A percentile compares a stretch with the other conserved stretches of the same genome.
Evolutionary conservation across 345 rosid species (phyloP).

Genomic region (Cardamine occulta): DNA sequence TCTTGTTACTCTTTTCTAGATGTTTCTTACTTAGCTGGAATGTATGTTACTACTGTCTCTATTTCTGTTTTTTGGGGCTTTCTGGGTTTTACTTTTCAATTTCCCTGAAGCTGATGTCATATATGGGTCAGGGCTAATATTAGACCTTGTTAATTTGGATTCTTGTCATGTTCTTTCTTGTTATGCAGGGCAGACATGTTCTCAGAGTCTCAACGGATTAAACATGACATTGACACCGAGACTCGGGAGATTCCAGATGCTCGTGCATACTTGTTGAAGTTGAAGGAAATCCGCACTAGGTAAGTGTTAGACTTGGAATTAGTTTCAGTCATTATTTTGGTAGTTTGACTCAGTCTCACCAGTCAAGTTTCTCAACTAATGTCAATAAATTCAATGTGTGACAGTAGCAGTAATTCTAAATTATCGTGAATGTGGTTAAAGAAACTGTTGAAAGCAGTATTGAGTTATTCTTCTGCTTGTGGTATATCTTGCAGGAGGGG

Average conservation of each 20-base stretch:
- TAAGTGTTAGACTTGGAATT: constrained; percentile 35
- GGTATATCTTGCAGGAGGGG: constrained; percentile 66
- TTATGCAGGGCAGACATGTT: constrained; percentile 80
- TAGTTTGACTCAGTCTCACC: not conserved
- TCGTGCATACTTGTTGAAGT: constrained; percentile 73
- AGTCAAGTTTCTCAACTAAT: constrained; percentile 1
- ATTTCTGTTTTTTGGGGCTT: no score
- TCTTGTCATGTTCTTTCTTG: constrained; percentile 17
- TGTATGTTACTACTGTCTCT: not conserved
- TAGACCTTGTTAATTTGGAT: constrained; percentile 21
- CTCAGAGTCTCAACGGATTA: constrained; percentile 83
- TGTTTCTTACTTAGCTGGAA: not conserved
- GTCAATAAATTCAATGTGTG: not conserved
- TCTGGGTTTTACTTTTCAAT: not conserved
- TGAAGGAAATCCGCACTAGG: constrained; percentile 82
- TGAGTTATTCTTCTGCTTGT: constrained; percentile 20
- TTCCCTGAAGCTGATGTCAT: not conserved
- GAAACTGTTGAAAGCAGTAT: not conserved
- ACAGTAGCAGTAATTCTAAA: not conserved
- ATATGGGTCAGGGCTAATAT: not conserved
- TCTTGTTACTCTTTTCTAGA: constrained; percentile 12
- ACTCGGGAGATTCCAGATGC: constrained; percentile 85
- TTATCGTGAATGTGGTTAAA: not conserved
- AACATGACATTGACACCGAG: constrained; percentile 61
- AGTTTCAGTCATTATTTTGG: not conserved